Percentiles rank a stretch among this genome's conserved stretches.
Evolutionary conservation across 345 rosid species (phyloP).

Genomic region (Acer negundo): DNA sequence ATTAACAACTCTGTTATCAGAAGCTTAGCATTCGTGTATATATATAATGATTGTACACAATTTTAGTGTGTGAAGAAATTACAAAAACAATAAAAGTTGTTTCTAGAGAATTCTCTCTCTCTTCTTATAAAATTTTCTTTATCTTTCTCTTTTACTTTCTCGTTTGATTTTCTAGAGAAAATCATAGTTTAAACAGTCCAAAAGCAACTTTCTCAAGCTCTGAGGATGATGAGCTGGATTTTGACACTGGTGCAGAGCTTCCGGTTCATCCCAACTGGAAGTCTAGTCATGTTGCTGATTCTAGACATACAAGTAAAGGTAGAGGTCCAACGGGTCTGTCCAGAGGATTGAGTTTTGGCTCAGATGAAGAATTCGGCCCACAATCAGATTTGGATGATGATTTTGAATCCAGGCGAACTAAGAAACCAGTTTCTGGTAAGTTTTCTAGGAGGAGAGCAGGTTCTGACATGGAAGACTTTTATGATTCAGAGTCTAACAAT

Average conservation of each 20-base stretch:
- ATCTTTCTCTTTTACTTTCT: no score
- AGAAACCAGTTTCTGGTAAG: constrained; percentile 30
- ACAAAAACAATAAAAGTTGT: no score
- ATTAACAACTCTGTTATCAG: no score
- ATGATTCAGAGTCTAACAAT: constrained; percentile 50
- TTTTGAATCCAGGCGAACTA: constrained; percentile 31
- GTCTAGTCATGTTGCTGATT: constrained; percentile 68
- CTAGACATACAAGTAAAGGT: constrained; percentile 33
- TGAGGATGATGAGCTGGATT: constrained; percentile 52
- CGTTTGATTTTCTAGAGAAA: no score
- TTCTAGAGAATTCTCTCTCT: no score
- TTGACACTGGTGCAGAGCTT: constrained; percentile 60
- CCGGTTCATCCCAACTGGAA: constrained; percentile 65
- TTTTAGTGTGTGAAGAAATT: no score
- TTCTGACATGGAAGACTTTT: constrained; percentile 33
- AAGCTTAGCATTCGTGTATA: no score
- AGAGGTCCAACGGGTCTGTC: constrained; percentile 13
- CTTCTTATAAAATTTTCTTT: no score
- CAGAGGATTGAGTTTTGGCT: constrained; percentile 61
- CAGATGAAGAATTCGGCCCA: constrained; percentile 60
- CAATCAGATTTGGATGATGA: constrained; percentile 62
- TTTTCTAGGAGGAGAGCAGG: constrained; percentile 35
- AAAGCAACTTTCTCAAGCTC: constrained; percentile 38
- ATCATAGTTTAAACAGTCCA: no score
- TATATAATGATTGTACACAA: no score